These are phyloP conservation scores for Coemansia sp. DNA, from an alignment of 192 early-diverging fungal genomes.

Conservation along the genomic window DNA sequence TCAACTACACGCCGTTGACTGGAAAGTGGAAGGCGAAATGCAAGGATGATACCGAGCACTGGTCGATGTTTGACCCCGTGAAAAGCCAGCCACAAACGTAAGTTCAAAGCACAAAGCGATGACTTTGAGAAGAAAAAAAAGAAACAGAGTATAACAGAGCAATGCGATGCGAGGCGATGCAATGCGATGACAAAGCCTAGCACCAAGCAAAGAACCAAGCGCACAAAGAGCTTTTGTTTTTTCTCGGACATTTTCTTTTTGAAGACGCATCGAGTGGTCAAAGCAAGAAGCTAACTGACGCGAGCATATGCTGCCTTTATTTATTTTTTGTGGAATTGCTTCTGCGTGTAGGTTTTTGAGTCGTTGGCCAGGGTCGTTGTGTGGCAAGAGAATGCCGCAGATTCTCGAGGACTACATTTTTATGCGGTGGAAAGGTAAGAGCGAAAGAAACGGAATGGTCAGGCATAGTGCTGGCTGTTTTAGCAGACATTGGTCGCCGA, in stretches of 20 bases:
- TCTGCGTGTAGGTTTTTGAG: conserved; percentile 24
- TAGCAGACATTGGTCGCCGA: neutral
- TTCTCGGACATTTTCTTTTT: conserved; percentile 27
- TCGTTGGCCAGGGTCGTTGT: conserved; percentile 27
- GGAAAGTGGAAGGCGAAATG: conserved; percentile 58
- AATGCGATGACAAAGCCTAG: too few relatives aligned
- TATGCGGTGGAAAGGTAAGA: conserved; percentile 71
- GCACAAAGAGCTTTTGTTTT: too few relatives aligned
- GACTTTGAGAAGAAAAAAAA: neutral
- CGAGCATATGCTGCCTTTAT: too few relatives aligned
- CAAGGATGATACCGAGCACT: conserved; percentile 32
- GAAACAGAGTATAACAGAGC: neutral
- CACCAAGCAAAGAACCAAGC: too few relatives aligned
- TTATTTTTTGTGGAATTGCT: conserved; percentile 13
- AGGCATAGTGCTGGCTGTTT: neutral
- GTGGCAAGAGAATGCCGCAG: conserved; percentile 51
- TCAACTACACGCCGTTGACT: conserved; percentile 58
- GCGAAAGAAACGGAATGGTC: too few relatives aligned
- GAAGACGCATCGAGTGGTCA: too few relatives aligned
- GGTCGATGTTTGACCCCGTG: conserved; percentile 38
- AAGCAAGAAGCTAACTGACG: too few relatives aligned
- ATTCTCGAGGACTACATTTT: conserved; percentile 64
- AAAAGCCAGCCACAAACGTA: conserved; percentile 26
- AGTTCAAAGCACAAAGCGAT: conserved; percentile 22
- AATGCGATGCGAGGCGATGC: too few relatives aligned